Percentiles rank a stretch among this genome's conserved stretches.
Conservation (phyloP, 441 rosid species). For the Croton laevigatus region DNA sequence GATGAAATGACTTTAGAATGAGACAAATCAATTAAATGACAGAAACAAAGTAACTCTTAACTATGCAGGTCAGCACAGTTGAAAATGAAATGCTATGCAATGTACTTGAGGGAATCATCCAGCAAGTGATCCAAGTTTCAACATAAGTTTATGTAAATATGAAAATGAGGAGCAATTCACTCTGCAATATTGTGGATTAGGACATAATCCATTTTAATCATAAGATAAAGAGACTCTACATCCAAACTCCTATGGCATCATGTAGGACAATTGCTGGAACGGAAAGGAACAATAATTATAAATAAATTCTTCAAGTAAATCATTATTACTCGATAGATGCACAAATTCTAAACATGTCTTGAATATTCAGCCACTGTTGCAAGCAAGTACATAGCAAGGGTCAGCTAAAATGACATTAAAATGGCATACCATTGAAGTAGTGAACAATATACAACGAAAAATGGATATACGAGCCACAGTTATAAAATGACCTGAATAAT, state of each 20-base stretch:
- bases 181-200: not conserved
- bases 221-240: not conserved
- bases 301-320: not conserved
- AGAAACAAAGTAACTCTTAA: not conserved
- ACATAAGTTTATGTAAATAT: not conserved
- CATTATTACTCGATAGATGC: not conserved
- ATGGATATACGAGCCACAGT: not conserved
- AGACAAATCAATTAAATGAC: slow-evolving; percentile 8
- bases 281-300: not conserved
- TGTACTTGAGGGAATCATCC: not conserved
- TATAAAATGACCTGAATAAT: slow-evolving; percentile 55
- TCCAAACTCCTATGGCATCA: not conserved
- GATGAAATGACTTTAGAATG: not conserved
- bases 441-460: not conserved
- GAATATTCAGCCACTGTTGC: not conserved
- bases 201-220: not conserved
- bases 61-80: not conserved
- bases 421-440: not conserved
- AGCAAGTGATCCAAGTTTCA: not conserved
- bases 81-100: not conserved
- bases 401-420: not conserved
- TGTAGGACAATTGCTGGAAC: not conserved
- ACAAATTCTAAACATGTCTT: not conserved
- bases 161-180: not conserved
- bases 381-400: not conserved